phyloP scores from a whole-genome alignment of 768 basidiomycete species.

The Tephrocybe sp. region DNA sequence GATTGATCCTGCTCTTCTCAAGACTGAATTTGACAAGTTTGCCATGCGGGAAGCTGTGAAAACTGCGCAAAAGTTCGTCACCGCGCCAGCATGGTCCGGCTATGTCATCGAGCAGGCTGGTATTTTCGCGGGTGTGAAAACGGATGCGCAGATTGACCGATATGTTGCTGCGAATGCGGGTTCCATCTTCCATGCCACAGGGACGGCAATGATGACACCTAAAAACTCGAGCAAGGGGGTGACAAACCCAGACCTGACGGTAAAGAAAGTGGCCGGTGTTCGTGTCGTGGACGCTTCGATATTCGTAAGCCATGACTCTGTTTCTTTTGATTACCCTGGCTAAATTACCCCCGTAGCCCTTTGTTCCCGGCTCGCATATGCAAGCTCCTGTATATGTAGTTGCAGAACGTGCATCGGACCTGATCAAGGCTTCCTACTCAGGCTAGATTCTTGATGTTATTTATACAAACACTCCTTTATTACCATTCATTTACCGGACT shows the following conservation, averaged over 20 bases:
- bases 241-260: slow-evolving; percentile 28
- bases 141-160: slow-evolving; percentile 23
- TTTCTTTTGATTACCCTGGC: not conserved
- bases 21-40: slow-evolving; percentile 20
- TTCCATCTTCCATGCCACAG: slow-evolving; percentile 25
- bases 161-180: slow-evolving; percentile 17
- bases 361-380: slow-evolving; percentile 13
- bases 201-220: slow-evolving; percentile 27
- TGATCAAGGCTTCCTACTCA: not conserved
- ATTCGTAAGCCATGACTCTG: slow-evolving; percentile 7
- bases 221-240: slow-evolving; percentile 24
- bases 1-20: slow-evolving; percentile 48
- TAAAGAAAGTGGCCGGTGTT: slow-evolving; percentile 30
- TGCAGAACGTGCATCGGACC: slow-evolving; percentile 11
- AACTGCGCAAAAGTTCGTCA: slow-evolving; percentile 18
- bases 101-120: slow-evolving; percentile 17
- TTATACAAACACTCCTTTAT: not conserved
- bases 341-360: slow-evolving; percentile 1
- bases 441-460: not conserved
- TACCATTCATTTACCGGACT: no score
- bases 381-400: slow-evolving; percentile 16
- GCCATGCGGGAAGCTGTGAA: slow-evolving; percentile 22
- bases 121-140: slow-evolving; percentile 10
- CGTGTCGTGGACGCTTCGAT: slow-evolving; percentile 36
- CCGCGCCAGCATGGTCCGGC: slow-evolving; percentile 19